phyloP scores from a whole-genome alignment of 352 stramenopile genomes.

The Pythium periplocum region DNA sequence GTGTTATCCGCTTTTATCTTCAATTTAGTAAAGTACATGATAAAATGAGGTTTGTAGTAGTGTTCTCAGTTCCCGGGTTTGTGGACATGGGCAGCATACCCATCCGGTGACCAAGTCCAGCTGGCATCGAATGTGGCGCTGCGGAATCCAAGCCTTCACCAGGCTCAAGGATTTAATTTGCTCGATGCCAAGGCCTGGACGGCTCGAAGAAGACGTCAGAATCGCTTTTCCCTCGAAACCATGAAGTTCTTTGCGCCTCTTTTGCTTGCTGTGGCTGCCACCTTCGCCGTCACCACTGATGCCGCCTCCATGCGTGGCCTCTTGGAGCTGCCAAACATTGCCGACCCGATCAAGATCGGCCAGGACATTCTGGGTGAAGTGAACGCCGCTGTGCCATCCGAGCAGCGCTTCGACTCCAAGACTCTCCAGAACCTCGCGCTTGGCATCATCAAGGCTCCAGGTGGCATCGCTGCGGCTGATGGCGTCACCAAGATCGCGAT shows the following conservation, averaged over 20 bases:
- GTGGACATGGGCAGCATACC: too few relatives aligned
- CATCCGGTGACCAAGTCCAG: too few relatives aligned
- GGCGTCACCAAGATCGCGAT: not conserved
- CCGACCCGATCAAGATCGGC: not conserved
- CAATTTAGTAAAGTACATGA: too few relatives aligned
- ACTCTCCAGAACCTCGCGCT: not conserved
- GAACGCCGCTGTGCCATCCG: not conserved
- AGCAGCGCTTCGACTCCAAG: not conserved
- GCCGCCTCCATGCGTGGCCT: constrained; percentile 1
- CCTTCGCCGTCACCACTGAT: not conserved
- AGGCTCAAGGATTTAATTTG: too few relatives aligned
- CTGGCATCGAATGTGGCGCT: too few relatives aligned
- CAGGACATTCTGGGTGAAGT: not conserved
- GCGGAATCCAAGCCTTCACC: too few relatives aligned
- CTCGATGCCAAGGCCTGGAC: too few relatives aligned
- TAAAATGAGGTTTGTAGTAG: too few relatives aligned
- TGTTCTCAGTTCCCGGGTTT: too few relatives aligned
- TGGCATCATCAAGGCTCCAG: not conserved
- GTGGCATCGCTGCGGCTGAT: not conserved
- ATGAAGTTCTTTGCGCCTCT: not conserved
- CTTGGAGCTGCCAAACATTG: not conserved
- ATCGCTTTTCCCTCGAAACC: not conserved
- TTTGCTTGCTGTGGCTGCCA: not conserved
- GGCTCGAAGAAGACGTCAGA: too few relatives aligned
- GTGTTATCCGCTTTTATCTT: too few relatives aligned